These are phyloP conservation scores for Backusella sp. DNA, from an alignment of 192 early-diverging fungal species.

Conservation along the genomic window DNA sequence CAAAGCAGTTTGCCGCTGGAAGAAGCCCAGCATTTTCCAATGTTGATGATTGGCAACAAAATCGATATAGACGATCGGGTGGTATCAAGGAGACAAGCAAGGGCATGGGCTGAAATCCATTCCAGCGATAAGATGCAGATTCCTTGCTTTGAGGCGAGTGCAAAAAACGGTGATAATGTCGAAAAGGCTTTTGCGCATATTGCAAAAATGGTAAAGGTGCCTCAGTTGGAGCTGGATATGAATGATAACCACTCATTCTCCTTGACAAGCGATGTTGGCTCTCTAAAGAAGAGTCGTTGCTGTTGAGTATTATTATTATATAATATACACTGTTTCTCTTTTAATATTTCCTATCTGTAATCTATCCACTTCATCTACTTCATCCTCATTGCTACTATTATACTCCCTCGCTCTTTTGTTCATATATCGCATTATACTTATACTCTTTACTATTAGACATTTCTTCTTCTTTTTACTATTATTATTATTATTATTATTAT, in stretches of 20 bases:
- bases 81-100: constrained; percentile 54
- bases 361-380: not conserved
- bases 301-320: not conserved
- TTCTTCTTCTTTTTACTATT: not conserved
- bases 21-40: constrained; percentile 93
- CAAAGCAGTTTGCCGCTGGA: constrained; percentile 71
- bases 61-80: constrained; percentile 92
- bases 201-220: constrained; percentile 61
- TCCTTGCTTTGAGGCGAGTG: constrained; percentile 96
- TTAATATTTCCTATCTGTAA: not conserved
- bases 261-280: constrained; percentile 4
- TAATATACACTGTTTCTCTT: not conserved
- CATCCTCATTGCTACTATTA: not conserved
- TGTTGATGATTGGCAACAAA: constrained; percentile 97
- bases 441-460: not conserved
- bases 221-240: constrained; percentile 54
- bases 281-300: not conserved
- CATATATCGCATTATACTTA: not conserved
- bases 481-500: not conserved
- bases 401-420: not conserved
- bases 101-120: constrained; percentile 66
- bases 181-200: constrained; percentile 93
- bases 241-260: constrained; percentile 17
- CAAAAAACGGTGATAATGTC: constrained; percentile 94
- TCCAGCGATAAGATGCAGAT: constrained; percentile 79